Evolutionary conservation across 768 basidiomycete species (phyloP).

Genomic region (Psilocybe subaeruginosa): DNA sequence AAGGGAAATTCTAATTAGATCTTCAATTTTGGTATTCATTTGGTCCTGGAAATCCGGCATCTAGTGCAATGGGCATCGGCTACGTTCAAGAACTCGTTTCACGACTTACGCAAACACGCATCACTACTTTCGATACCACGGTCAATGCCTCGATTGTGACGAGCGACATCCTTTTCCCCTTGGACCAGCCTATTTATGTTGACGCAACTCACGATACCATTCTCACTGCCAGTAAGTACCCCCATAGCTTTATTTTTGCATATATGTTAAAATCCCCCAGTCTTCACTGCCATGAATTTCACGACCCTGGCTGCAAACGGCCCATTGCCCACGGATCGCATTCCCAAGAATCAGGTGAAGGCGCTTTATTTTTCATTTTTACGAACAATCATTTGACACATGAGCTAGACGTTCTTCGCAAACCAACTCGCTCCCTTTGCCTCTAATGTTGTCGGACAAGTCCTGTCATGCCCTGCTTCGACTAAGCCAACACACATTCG

Average conservation of each 20-base stretch:
- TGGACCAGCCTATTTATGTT: slow-evolving; percentile 65
- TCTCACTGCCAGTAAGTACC: slow-evolving; percentile 58
- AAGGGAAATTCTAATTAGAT: slow-evolving; percentile 29
- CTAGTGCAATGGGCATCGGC: slow-evolving; percentile 64
- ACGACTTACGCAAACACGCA: slow-evolving; percentile 63
- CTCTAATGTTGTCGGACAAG: slow-evolving; percentile 47
- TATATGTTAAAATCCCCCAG: slow-evolving; percentile 29
- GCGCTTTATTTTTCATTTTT: slow-evolving; percentile 52
- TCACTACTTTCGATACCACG: slow-evolving; percentile 56
- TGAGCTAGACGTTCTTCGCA: slow-evolving; percentile 42
- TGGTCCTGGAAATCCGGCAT: slow-evolving; percentile 70
- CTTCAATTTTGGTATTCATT: slow-evolving; percentile 65
- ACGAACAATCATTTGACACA: slow-evolving; percentile 28
- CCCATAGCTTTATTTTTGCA: background rate
- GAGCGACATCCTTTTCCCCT: slow-evolving; percentile 54
- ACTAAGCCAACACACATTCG: slow-evolving; percentile 52
- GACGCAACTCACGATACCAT: slow-evolving; percentile 80
- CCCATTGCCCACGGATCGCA: slow-evolving; percentile 64
- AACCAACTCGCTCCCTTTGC: slow-evolving; percentile 37
- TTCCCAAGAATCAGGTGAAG: slow-evolving; percentile 54
- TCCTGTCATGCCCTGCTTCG: slow-evolving; percentile 37
- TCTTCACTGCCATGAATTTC: slow-evolving; percentile 74
- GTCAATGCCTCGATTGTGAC: slow-evolving; percentile 73
- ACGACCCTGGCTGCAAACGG: slow-evolving; percentile 64
- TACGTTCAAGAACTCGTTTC: slow-evolving; percentile 74